Conservation (phyloP, 768 basidiomycete genomes). For the Psilocybe sp. region DNA sequence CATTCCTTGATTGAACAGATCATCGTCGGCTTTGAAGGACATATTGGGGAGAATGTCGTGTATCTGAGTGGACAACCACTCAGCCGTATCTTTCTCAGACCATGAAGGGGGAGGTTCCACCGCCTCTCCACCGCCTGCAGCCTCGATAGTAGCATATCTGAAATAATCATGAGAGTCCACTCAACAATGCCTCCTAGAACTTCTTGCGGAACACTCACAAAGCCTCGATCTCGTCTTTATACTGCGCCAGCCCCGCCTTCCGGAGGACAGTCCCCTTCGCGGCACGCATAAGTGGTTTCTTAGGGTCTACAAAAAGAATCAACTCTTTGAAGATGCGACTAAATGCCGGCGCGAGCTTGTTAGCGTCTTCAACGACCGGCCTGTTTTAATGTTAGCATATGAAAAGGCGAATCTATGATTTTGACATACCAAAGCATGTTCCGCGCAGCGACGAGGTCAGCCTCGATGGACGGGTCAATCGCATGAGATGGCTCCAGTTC, state of each 20-base stretch:
- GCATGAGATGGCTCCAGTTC: conserved; percentile 23
- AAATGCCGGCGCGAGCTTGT: conserved; percentile 38
- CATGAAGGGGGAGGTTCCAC: conserved; percentile 14
- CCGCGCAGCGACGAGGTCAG: conserved; percentile 24
- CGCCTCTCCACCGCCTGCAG: conserved; percentile 7
- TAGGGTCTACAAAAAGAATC: conserved; percentile 38
- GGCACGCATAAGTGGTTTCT: conserved; percentile 40
- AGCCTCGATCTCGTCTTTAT: conserved; percentile 43
- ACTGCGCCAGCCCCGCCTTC: conserved; percentile 39
- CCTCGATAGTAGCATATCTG: conserved; percentile 17
- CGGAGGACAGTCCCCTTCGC: conserved; percentile 48
- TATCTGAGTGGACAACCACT: conserved; percentile 18
- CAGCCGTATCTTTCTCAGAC: conserved; percentile 9
- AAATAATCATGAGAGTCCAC: neutral
- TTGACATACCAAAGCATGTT: conserved; percentile 35
- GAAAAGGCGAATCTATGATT: neutral
- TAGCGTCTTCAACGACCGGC: conserved; percentile 42
- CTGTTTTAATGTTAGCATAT: conserved; percentile 14
- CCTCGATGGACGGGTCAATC: conserved; percentile 22
- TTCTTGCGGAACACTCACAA: conserved; percentile 41
- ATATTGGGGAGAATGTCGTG: conserved; percentile 12
- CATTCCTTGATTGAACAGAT: conserved; percentile 22
- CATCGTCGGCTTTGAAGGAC: conserved; percentile 3
- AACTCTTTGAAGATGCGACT: conserved; percentile 53
- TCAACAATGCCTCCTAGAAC: too few species aligned